Base-by-base conservation (phyloP, 2,329 filamentous ascomycete species). In the Ophiostoma tasmaniense region DNA sequence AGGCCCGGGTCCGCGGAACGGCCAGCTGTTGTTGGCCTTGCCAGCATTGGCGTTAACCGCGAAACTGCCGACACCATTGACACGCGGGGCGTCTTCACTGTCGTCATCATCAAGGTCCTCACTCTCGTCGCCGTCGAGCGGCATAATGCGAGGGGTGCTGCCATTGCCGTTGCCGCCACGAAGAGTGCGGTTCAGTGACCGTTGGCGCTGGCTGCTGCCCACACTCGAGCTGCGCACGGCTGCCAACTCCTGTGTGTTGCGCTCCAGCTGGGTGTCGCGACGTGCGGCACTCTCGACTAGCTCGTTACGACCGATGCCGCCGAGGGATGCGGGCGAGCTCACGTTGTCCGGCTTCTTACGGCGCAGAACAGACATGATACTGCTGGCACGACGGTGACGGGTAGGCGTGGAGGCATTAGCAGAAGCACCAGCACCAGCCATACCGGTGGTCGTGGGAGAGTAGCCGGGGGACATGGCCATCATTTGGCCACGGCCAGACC, bases 221-320 rank as follows among this genome's bases (percentile, higher is more conserved):
- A 77, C 77, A 45, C 74, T 74, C 68, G 78, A 78, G 64, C 75
- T 77, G 55, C 79, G 81, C 4, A 87, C 75, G 17, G 77, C 76
- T n/a, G 76, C 78, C 3, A 87, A 80, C 74, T 89, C 83, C 7
- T 81, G 79, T n/a, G 79, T 75, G 71, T 81, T 85, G 39, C 87
- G 82, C 75, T 90, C 88, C 1, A 90, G 79, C 25, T 80, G 82
- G 0, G 86, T 89, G 72, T 90, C 88, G 67, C 84, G 81, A 11
- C 88, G 81, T 1, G 87, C 87, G 1, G 84, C 84, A 72, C 83
- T 88, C 72, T 89, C 87, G 14, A 77, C 75, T 11, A 79, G 74
- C 28, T 83, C 83, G 0, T 80, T 77, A 50, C 87, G 86, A 39
- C 83, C 80, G 25, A 89, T 83, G 74, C 79, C 74, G 33, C 85